Conservation (phyloP, 2,329 filamentous ascomycete genomes). For the Cylindrodendrum hubeiense region DNA sequence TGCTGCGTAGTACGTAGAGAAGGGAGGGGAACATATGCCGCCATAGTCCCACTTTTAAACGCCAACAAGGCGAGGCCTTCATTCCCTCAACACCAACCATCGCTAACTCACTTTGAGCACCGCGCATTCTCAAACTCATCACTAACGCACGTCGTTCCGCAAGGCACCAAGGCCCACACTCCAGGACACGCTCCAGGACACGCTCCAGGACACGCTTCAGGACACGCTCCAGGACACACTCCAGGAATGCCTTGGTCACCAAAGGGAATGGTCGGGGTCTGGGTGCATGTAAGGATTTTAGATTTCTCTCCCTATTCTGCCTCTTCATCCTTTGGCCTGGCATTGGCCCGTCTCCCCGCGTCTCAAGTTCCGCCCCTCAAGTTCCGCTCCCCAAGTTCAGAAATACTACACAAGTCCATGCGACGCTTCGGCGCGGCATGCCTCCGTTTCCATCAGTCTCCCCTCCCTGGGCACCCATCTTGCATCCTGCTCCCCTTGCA, state of each 20-base stretch:
- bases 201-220: no score
- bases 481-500: constrained; percentile 22
- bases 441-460: constrained; percentile 15
- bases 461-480: constrained; percentile 18
- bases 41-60: constrained; percentile 42
- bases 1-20: no score
- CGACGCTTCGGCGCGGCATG: constrained; percentile 12
- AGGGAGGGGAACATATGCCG: constrained; percentile 38
- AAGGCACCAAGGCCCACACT: neutral
- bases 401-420: constrained; percentile 22
- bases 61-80: constrained; percentile 19
- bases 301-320: constrained; percentile 21
- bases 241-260: constrained; percentile 33
- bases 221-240: no score
- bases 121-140: neutral
- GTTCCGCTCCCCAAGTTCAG: constrained; percentile 4
- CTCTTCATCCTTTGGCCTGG: constrained; percentile 2
- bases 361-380: constrained; percentile 3
- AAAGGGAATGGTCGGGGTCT: constrained; percentile 12
- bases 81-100: no score
- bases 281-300: constrained; percentile 10
- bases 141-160: neutral
- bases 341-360: neutral
- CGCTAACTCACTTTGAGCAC: neutral
- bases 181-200: no score